Evolutionary conservation across 2,329 filamentous ascomycete species (phyloP), one percentile per base, ranked within the genome.

Genomic region (Sporothrix brunneoviolacea): DNA sequence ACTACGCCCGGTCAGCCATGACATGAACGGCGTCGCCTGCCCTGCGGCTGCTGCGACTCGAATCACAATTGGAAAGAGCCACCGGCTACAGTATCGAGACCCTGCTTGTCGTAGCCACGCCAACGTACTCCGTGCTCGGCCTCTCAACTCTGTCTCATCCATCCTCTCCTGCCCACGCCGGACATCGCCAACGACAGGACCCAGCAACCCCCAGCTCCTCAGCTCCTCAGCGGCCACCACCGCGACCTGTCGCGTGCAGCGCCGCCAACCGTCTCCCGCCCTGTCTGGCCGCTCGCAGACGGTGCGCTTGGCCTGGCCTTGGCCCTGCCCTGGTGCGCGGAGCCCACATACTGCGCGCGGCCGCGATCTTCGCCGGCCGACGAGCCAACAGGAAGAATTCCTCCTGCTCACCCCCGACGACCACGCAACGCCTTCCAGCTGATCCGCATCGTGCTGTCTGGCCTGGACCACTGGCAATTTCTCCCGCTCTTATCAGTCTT

Each of bases 401-500:
- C 40, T 44, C 18, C 33, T 22, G 22, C 24, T 21, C 18, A 19
- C 6, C 22, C 47, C 21, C 27, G 33, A 38, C 48, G 36, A n/a
- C 19, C 22, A 24, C 28, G 27, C 12, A 18, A n/a, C 33, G 16
- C 10, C 33, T n/a, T 12, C 18, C 27, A 15, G 33, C 37, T 24
- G 28, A 18, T 30, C 30, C 37, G 27, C 36, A 19, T 30, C 16
- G 28, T 39, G 27, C 48, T 28, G 33, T 33, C 30, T 30, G 3
- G 41, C 32, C 4, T 33, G 36, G 24, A 13, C 37, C 51, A 27
- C 41, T 53, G 30, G 18, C 28, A 41, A 27, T 28, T 46, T 49
- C 19, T 49, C 41, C 45, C 41, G 51, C 16, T 16, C 47, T 50
- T 50, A 39, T 42, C 40, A 36, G n/a, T 6, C 21, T 18, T 49